These are phyloP conservation scores for Immersiella caudata DNA, from an alignment of 495 filamentous ascomycete genomes.

Conservation along the genomic window DNA sequence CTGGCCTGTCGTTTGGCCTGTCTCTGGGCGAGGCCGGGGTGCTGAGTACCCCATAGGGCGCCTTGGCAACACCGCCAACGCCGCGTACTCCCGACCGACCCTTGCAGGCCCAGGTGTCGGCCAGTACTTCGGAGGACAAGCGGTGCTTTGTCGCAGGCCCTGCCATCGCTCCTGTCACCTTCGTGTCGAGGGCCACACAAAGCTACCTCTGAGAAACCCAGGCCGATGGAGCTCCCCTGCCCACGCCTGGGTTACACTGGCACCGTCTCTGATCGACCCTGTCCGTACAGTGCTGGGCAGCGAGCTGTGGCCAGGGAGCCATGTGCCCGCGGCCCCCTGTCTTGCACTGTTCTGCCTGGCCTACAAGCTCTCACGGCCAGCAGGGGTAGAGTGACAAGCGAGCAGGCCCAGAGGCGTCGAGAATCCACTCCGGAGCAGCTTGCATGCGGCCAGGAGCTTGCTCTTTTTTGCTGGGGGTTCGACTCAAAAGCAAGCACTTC, in stretches of 20 bases:
- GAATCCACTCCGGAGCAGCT: slow-evolving; percentile 14
- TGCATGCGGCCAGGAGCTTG: slow-evolving; percentile 22
- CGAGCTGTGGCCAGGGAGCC: slow-evolving; percentile 6
- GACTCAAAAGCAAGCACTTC: slow-evolving; percentile 28
- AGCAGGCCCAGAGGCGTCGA: slow-evolving; percentile 1
- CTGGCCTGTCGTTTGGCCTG: slow-evolving; percentile 24
- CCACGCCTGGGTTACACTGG: background rate
- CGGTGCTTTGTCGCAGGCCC: slow-evolving; percentile 32
- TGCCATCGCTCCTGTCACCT: slow-evolving; percentile 26
- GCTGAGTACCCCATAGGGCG: slow-evolving; percentile 14
- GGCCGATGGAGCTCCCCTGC: slow-evolving; percentile 18
- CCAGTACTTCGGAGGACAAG: slow-evolving; percentile 24
- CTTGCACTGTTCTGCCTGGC: slow-evolving; percentile 16
- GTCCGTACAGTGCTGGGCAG: slow-evolving; percentile 17
- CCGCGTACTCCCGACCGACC: slow-evolving; percentile 12
- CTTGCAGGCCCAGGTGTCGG: background rate
- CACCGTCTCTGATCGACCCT: slow-evolving; percentile 6
- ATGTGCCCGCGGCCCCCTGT: slow-evolving; percentile 19
- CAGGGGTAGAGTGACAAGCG: slow-evolving; percentile 14
- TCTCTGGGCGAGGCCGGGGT: slow-evolving; percentile 22
- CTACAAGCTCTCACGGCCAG: slow-evolving; percentile 19
- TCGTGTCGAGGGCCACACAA: slow-evolving; percentile 27
- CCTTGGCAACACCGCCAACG: slow-evolving; percentile 5
- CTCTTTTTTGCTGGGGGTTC: slow-evolving; percentile 14
- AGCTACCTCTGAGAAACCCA: slow-evolving; percentile 26